Evolutionary conservation across 352 stramenopile species (phyloP).

Genomic region (Pythium apleroticum): DNA sequence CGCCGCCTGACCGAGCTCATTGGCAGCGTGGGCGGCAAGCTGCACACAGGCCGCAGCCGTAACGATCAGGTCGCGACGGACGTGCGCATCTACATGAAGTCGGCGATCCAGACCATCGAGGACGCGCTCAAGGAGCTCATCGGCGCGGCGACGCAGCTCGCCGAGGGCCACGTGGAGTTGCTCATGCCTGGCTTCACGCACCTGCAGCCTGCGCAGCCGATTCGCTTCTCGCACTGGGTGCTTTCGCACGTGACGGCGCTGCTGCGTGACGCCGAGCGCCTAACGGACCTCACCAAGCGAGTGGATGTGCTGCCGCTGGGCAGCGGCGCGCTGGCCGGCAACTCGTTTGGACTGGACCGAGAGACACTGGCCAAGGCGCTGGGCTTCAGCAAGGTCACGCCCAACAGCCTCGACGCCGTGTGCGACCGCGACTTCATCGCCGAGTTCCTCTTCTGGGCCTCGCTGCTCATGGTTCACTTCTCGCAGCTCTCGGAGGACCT

Average conservation of each 20-base stretch:
- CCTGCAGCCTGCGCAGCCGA: constrained; percentile 97
- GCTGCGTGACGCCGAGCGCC: constrained; percentile 92
- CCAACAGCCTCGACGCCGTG: constrained; percentile 97
- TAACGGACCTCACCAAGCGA: constrained; percentile 93
- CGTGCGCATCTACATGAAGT: constrained; percentile 94
- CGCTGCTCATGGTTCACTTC: constrained; percentile 95
- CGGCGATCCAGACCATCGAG: constrained; percentile 57
- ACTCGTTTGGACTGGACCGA: constrained; percentile 97
- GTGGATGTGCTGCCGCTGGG: constrained; percentile 97
- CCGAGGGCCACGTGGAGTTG: constrained; percentile 92
- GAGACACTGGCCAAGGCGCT: constrained; percentile 92
- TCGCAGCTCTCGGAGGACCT: constrained; percentile 98
- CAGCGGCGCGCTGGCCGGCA: constrained; percentile 95
- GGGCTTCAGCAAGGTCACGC: constrained; percentile 92
- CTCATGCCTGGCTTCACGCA: constrained; percentile 99
- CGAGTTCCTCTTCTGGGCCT: constrained; percentile 98
- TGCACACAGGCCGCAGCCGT: constrained; percentile 95
- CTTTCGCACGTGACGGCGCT: constrained; percentile 94
- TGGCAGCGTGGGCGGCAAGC: constrained; percentile 94
- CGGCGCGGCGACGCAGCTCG: constrained; percentile 81
- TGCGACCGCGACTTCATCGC: constrained; percentile 99
- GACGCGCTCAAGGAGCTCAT: constrained; percentile 93
- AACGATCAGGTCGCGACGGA: constrained; percentile 99
- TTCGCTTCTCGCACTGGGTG: constrained; percentile 98
- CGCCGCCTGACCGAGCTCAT: constrained; percentile 97